A percentile compares a stretch with the other conserved stretches of the same genome.
Evolutionary conservation across 148 eudicot genomes (phyloP).

Genomic region (Rhododendron molle): DNA sequence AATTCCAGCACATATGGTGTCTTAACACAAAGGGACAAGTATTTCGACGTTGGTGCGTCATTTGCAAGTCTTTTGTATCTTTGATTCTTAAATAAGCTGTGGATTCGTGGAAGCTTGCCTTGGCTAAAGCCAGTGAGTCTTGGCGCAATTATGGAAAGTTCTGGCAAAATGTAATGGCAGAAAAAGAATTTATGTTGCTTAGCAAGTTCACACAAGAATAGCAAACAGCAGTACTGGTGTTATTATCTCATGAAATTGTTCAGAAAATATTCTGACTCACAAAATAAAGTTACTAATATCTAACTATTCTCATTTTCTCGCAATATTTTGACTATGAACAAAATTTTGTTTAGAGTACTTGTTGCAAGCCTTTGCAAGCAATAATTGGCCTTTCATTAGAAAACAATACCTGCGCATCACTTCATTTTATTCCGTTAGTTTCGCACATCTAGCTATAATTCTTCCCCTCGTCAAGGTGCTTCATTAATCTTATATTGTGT

Average conservation of each 20-base stretch:
- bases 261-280: neutral
- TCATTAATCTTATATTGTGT: neutral
- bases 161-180: neutral
- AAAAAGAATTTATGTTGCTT: neutral
- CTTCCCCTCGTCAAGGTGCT: neutral
- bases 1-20: neutral
- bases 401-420: neutral
- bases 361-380: slow-evolving; percentile 5
- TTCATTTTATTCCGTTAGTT: neutral
- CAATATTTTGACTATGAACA: neutral
- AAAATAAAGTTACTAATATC: neutral
- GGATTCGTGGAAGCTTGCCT: neutral
- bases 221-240: neutral
- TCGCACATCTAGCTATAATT: neutral
- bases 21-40: neutral
- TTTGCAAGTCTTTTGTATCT: neutral
- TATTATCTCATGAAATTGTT: neutral
- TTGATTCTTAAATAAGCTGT: neutral
- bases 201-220: neutral
- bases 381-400: neutral
- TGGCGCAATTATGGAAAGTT: neutral
- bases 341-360: neutral
- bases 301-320: neutral
- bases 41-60: neutral
- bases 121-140: neutral